Conservation (phyloP, 1,284 basidiomycete genomes). For the Pisolithus thermaeus region DNA sequence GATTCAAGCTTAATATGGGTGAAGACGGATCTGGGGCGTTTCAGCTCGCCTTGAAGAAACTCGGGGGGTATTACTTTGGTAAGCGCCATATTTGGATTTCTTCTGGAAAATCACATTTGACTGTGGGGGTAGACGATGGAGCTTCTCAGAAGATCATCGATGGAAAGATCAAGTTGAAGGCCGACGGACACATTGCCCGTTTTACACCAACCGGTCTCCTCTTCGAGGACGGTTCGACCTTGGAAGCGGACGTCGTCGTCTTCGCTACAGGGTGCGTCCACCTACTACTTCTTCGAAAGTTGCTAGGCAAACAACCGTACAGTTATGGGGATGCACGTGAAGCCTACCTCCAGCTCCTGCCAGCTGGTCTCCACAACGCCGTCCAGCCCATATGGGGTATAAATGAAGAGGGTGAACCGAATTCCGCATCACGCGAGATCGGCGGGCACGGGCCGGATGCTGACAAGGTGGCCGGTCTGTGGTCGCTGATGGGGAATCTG, state of each 20-base stretch:
- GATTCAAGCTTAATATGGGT: conserved; percentile 41
- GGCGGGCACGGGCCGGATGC: conserved; percentile 21
- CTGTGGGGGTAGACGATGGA: conserved; percentile 45
- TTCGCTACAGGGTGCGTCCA: conserved; percentile 47
- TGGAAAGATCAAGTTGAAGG: conserved; percentile 71
- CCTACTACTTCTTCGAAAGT: too few relatives aligned
- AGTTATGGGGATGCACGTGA: conserved; percentile 25
- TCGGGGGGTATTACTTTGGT: conserved; percentile 44
- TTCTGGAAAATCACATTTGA: background rate
- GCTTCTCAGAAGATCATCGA: conserved; percentile 61
- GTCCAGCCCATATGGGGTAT: conserved; percentile 39
- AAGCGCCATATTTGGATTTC: conserved; percentile 15
- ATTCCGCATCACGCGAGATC: conserved; percentile 29
- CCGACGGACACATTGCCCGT: conserved; percentile 47
- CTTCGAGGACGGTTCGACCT: conserved; percentile 60
- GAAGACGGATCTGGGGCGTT: conserved; percentile 31
- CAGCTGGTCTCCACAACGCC: conserved; percentile 9
- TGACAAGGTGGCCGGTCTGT: conserved; percentile 33
- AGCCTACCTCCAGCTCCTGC: conserved; percentile 18
- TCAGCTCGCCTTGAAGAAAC: conserved; percentile 25
- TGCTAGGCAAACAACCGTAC: background rate
- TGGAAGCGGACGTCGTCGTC: conserved; percentile 67
- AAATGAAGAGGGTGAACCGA: conserved; percentile 37
- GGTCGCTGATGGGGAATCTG: conserved; percentile 32
- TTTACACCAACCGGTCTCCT: conserved; percentile 53